Evolutionary conservation across 306 rosid species (phyloP).

Genomic region (Notholithocarpus densiflorus): DNA sequence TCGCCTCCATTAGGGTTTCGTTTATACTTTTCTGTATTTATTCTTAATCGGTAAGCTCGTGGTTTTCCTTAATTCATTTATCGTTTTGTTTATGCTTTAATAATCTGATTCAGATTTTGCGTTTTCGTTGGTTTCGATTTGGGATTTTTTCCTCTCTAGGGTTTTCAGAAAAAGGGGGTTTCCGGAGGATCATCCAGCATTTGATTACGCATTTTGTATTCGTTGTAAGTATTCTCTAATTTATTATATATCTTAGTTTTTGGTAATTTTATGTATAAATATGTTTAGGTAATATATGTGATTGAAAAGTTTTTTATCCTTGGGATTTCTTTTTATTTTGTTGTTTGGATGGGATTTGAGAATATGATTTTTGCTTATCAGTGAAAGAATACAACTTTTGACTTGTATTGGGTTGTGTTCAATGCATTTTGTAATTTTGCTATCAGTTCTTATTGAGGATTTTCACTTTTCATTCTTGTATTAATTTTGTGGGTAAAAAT

Average conservation of each 20-base stretch:
- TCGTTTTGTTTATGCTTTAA: not conserved
- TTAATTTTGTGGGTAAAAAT: no score
- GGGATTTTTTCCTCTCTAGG: not conserved
- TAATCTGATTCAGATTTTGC: not conserved
- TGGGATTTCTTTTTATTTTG: not conserved
- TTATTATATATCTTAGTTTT: not conserved
- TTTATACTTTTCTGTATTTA: not conserved
- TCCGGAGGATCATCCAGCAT: not conserved
- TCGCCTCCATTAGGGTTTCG: not conserved
- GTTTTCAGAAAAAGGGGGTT: not conserved
- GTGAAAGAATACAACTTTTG: no score
- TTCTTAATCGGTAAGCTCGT: not conserved
- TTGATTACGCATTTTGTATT: not conserved
- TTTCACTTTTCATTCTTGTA: no score
- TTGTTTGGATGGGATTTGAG: not conserved
- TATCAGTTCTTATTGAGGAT: no score
- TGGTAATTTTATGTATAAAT: not conserved
- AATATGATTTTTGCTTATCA: not conserved
- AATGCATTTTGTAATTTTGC: no score
- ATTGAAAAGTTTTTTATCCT: not conserved
- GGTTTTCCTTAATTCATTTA: not conserved
- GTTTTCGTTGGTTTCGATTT: not conserved
- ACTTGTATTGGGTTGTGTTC: no score
- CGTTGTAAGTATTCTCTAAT: not conserved
- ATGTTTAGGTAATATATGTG: not conserved